Evolutionary conservation across 441 rosid species (phyloP).

Genomic region (Croton setiger): DNA sequence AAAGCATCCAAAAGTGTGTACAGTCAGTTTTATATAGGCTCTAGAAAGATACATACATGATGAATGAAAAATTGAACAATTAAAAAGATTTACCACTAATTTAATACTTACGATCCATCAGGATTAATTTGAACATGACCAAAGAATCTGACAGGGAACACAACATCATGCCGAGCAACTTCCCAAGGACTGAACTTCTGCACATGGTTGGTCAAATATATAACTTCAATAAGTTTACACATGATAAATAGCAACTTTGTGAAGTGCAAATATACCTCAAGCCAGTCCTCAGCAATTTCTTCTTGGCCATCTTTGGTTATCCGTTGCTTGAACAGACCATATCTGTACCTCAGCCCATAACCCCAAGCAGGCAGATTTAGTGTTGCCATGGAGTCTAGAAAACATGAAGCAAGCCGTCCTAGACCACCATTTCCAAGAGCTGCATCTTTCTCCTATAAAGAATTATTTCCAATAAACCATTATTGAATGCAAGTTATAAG

Average conservation of each 20-base stretch:
- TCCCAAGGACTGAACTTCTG: conserved; percentile 99
- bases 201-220: conserved; percentile 34
- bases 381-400: conserved; percentile 97
- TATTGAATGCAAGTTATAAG: conserved; percentile 7
- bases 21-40: neutral
- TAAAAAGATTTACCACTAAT: conserved; percentile 4
- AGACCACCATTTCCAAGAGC: conserved; percentile 99
- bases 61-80: neutral
- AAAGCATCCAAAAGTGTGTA: conserved; percentile 4
- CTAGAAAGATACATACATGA: neutral
- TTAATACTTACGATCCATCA: conserved; percentile 76
- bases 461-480: conserved; percentile 18
- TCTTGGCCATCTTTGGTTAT: conserved; percentile 90
- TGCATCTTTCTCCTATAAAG: conserved; percentile 89
- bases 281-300: conserved; percentile 98
- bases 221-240: conserved; percentile 23
- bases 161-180: conserved; percentile 88
- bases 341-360: conserved; percentile 89
- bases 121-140: conserved; percentile 72
- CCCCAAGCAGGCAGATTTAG: conserved; percentile 99
- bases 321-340: conserved; percentile 88
- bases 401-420: conserved; percentile 98
- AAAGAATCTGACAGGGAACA: conserved; percentile 84
- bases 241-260: neutral
- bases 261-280: conserved; percentile 57